Evolutionary conservation across 169 alveolate genomes (phyloP).

Genomic region (Pseudocohnilembus persalinus): DNA sequence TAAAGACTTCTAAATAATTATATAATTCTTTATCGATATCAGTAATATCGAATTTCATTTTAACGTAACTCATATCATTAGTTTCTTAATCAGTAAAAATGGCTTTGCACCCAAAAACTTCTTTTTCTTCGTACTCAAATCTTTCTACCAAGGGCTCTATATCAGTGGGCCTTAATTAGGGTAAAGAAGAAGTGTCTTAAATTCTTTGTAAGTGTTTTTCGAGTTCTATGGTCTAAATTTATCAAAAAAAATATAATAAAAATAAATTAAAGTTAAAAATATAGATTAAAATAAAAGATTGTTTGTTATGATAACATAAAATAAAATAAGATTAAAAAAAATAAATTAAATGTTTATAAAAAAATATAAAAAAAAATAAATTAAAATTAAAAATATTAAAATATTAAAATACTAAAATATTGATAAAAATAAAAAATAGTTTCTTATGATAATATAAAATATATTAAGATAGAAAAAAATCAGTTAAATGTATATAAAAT

Average conservation of each 20-base stretch:
- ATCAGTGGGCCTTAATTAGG: slow-evolving; percentile 1
- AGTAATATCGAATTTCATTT: slow-evolving; percentile 43
- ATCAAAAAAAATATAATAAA: neutral
- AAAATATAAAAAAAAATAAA: no score
- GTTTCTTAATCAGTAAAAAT: slow-evolving; percentile 57
- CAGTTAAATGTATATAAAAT: no score
- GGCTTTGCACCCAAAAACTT: slow-evolving; percentile 11
- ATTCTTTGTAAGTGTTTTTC: slow-evolving; percentile 1
- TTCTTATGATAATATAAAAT: no score
- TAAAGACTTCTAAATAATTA: slow-evolving; percentile 9
- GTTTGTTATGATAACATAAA: no score
- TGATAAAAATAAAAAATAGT: no score
- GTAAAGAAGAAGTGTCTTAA: slow-evolving; percentile 1
- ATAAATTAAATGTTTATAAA: no score
- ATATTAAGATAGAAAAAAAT: no score
- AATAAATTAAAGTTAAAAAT: no score
- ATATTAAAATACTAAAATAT: no score
- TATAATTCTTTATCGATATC: slow-evolving; percentile 6
- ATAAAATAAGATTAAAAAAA: no score
- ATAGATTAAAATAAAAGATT: no score
- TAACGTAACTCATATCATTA: slow-evolving; percentile 55
- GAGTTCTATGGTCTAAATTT: neutral
- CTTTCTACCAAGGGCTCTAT: slow-evolving; percentile 31
- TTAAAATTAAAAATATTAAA: no score
- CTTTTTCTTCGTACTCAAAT: slow-evolving; percentile 19